phyloP scores from a whole-genome alignment of 805 yeast species.

The Starmerella powellii region DNA sequence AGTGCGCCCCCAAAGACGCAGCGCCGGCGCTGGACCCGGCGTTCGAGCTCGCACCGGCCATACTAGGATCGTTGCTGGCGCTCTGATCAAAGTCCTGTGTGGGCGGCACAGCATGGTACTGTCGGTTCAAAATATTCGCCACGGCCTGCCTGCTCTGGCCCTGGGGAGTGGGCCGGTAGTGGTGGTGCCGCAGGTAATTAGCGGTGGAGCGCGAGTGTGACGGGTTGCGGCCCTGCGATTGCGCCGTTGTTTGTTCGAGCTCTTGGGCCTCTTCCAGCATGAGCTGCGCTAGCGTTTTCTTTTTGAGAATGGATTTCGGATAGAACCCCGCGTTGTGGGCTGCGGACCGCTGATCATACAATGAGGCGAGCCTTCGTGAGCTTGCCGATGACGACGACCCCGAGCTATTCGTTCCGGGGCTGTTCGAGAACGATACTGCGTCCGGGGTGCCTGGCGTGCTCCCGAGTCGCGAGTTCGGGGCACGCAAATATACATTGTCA shows the following conservation, averaged over 20 bases:
- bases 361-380: too few relatives aligned
- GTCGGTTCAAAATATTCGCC: conserved; percentile 27
- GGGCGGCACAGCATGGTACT: conserved; percentile 17
- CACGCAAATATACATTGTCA: neutral
- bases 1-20: too few relatives aligned
- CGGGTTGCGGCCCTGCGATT: neutral
- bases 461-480: neutral
- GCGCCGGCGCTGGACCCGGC: too few relatives aligned
- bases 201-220: conserved; percentile 13
- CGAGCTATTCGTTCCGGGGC: neutral
- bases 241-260: conserved; percentile 8
- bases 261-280: conserved; percentile 38
- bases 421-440: neutral
- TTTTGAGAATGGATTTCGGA: conserved; percentile 77
- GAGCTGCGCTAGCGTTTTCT: conserved; percentile 71
- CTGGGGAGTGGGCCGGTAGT: conserved; percentile 29
- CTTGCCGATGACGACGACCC: too few relatives aligned
- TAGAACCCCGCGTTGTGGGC: conserved; percentile 1
- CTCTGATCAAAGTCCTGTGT: too few relatives aligned
- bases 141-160: conserved; percentile 25
- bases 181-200: conserved; percentile 31
- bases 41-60: too few relatives aligned
- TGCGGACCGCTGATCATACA: too few relatives aligned
- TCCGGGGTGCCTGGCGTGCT: neutral
- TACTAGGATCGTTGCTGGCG: too few relatives aligned